These are phyloP conservation scores for Lyophyllum semitale DNA, from an alignment of 768 basidiomycete species.

Conservation along the genomic window DNA sequence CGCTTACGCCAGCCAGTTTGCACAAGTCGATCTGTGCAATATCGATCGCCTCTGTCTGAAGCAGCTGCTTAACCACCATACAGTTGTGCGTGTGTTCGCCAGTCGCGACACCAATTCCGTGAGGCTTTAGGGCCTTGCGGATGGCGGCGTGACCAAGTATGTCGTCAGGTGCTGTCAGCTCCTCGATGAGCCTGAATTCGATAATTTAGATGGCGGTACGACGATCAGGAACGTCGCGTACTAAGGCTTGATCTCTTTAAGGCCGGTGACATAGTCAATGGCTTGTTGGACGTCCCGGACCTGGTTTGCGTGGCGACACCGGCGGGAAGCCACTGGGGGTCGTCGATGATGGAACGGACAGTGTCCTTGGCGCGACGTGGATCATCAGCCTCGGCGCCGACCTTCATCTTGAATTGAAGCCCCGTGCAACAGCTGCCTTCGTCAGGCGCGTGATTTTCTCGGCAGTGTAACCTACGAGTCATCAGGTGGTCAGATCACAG, in stretches of 20 bases:
- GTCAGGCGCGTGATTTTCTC: slow-evolving; percentile 89
- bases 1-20: slow-evolving; percentile 89
- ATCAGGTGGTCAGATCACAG: neutral
- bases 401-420: slow-evolving; percentile 99
- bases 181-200: slow-evolving; percentile 80
- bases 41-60: slow-evolving; percentile 91
- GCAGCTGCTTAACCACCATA: slow-evolving; percentile 93
- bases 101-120: slow-evolving; percentile 89
- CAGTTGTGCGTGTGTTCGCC: slow-evolving; percentile 95
- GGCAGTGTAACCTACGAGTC: slow-evolving; percentile 75
- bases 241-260: slow-evolving; percentile 88
- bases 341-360: slow-evolving; percentile 94
- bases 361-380: slow-evolving; percentile 84
- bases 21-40: slow-evolving; percentile 96
- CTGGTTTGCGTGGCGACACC: slow-evolving; percentile 85
- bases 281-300: slow-evolving; percentile 94
- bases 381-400: slow-evolving; percentile 85
- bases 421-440: slow-evolving; percentile 78
- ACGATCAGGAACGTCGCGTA: slow-evolving; percentile 27
- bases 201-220: neutral
- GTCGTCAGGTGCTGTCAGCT: slow-evolving; percentile 92
- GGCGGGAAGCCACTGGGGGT: slow-evolving; percentile 78
- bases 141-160: slow-evolving; percentile 83
- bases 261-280: slow-evolving; percentile 84
- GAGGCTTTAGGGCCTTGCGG: slow-evolving; percentile 72